Base-by-base conservation (phyloP, 176 grass and related monocot species). In the Cenchrus purpureus region DNA sequence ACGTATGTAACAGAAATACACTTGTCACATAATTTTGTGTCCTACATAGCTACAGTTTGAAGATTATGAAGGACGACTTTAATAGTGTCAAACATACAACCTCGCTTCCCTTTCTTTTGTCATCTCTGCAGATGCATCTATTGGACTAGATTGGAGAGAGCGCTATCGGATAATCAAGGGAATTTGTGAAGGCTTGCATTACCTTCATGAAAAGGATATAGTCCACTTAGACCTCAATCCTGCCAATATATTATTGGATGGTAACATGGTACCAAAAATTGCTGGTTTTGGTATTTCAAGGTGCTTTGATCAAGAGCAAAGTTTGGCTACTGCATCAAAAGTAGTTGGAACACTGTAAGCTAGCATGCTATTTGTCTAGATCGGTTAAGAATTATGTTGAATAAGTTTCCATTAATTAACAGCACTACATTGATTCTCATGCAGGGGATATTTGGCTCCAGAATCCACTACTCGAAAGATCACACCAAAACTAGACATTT, bases 361-460 rank as follows among this genome's bases (percentile, higher is more conserved):
- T 44, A 7, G 14, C 31, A 42, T 15, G 2, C 6, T 68, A 68
- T 53, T 53, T 53, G 51, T 53, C 12, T 53, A 4, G 12, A 53
- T 53, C 12, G 12, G 37, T 37, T 37, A 37, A 37, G 37, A 37
- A 37, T 37, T 37, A 37, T 37, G 37, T 37, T 37, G 37, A 37
- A 37, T 37, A 37, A 37, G 0, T 51, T 51, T 11, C 50, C 50
- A 13, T 51, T 12, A 3, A 2, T 51, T 51, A 51, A 67, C 16
- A 9, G 1, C 14, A 40, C 32, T 44, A 68, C 20, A 45, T n/a
- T 5, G 2, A n/a, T 46, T 46, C 8, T 50, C 48, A 50, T 28
- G 45, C 69, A 72, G 69, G 45, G 45, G 20, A 50, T 72, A 72
- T 72, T 12, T 72, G 20, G 69, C 69, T 6, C 69, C 69, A 72